Percentiles rank a stretch among this genome's conserved stretches.
phyloP scores from a whole-genome alignment of 2,329 filamentous ascomycete species.

The Grosmannia penicillata region DNA sequence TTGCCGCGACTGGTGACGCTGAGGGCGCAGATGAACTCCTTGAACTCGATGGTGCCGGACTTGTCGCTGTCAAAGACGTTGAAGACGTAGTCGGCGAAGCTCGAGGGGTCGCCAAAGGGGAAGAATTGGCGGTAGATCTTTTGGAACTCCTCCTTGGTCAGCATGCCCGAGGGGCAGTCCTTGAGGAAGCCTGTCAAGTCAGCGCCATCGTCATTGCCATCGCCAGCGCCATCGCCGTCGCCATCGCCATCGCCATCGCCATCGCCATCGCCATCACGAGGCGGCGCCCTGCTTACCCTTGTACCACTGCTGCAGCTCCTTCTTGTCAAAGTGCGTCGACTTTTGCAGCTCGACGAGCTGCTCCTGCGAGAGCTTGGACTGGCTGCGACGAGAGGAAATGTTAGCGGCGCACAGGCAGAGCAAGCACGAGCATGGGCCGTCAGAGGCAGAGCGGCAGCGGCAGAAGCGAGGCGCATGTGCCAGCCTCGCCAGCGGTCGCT shows the following conservation, averaged over 20 bases:
- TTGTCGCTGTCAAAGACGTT: slow-evolving; percentile 98
- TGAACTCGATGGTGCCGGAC: slow-evolving; percentile 96
- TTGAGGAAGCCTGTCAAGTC: slow-evolving; percentile 72
- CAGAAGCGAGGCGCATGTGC: background rate
- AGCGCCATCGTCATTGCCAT: background rate
- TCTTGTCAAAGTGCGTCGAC: slow-evolving; percentile 98
- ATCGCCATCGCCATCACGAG: no score
- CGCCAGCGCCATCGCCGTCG: no score
- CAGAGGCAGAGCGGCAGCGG: background rate
- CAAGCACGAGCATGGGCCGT: background rate
- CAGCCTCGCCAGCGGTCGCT: no score
- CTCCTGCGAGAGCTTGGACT: slow-evolving; percentile 95
- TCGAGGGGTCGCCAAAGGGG: slow-evolving; percentile 92
- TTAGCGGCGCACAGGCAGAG: background rate
- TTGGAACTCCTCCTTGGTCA: slow-evolving; percentile 97
- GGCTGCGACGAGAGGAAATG: slow-evolving; percentile 37
- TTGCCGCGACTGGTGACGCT: slow-evolving; percentile 94
- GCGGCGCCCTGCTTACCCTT: slow-evolving; percentile 55
- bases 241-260: no score
- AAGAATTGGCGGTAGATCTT: slow-evolving; percentile 99
- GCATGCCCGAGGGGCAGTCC: slow-evolving; percentile 91
- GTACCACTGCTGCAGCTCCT: slow-evolving; percentile 99
- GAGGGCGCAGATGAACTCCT: slow-evolving; percentile 96
- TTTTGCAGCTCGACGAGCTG: slow-evolving; percentile 92
- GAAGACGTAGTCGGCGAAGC: slow-evolving; percentile 97